Conservation (phyloP, 2,329 filamentous ascomycete species). For the Sporothrix protearum region DNA sequence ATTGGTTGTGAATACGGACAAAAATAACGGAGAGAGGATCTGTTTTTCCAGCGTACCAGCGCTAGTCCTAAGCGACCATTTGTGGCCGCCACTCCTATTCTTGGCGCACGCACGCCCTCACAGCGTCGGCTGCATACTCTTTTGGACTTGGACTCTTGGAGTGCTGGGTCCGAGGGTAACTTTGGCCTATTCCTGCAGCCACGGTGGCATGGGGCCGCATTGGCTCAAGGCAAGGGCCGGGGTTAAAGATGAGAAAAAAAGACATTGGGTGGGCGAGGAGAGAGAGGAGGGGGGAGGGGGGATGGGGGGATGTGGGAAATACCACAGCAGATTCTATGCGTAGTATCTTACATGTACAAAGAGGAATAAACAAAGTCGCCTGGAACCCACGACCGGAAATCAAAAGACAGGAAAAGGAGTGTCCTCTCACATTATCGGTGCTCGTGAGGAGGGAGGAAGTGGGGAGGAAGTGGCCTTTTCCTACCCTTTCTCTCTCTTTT, state of each 20-base stretch:
- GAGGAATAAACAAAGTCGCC: background rate
- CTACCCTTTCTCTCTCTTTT: too few relatives aligned
- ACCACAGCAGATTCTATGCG: background rate
- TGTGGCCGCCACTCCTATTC: background rate
- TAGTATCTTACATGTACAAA: background rate
- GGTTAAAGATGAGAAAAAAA: background rate
- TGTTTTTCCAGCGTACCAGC: background rate
- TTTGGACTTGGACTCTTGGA: conserved; percentile 9
- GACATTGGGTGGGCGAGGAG: background rate
- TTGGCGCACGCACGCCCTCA: background rate
- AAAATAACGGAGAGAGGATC: background rate
- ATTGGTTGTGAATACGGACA: background rate
- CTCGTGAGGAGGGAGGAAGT: background rate
- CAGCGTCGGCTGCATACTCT: conserved; percentile 7
- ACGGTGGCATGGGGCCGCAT: background rate
- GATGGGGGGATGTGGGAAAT: too few relatives aligned
- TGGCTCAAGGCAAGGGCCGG: background rate
- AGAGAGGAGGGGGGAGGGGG: background rate
- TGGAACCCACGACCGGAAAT: background rate
- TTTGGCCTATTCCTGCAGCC: conserved; percentile 1
- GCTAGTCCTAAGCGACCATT: conserved; percentile 13
- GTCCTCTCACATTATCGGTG: background rate
- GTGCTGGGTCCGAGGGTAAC: background rate
- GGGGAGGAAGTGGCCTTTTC: background rate
- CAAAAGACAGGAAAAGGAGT: background rate